A percentile compares a stretch with the other conserved stretches of the same genome.
phyloP scores from a whole-genome alignment of 352 stramenopile species.

The Phytophthora pseudosyringae region DNA sequence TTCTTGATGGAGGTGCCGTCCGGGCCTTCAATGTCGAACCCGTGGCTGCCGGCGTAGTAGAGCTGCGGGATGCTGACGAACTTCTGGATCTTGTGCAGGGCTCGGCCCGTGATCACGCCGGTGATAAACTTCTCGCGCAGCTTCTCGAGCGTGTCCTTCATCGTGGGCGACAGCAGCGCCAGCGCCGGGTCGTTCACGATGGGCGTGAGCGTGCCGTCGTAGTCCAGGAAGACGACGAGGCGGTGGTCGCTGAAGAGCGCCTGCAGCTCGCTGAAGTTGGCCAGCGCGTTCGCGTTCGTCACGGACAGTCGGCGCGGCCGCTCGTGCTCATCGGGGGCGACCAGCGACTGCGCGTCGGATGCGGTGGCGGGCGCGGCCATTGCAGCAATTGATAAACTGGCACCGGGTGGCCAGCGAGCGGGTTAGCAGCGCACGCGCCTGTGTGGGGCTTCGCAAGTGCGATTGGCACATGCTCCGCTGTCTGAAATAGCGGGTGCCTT shows the following conservation, averaged over 20 bases:
- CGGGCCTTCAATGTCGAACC: conserved; percentile 89
- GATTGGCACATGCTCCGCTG: conserved; percentile 28
- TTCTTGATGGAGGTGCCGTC: conserved; percentile 85
- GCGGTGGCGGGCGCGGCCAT: conserved; percentile 25
- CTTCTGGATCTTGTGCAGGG: conserved; percentile 88
- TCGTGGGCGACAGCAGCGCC: conserved; percentile 70
- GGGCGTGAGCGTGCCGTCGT: conserved; percentile 90
- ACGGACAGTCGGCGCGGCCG: conserved; percentile 59
- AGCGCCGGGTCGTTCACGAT: conserved; percentile 90
- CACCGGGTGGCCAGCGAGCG: neutral
- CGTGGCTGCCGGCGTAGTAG: conserved; percentile 91
- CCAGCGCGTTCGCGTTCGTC: conserved; percentile 74
- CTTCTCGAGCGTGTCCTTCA: conserved; percentile 76
- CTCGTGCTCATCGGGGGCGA: conserved; percentile 11
- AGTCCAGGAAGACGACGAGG: conserved; percentile 90
- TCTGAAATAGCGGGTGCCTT: conserved; percentile 27
- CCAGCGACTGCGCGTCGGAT: conserved; percentile 6
- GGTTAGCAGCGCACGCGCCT: conserved; percentile 2
- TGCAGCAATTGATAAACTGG: conserved; percentile 15
- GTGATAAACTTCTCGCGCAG: conserved; percentile 84
- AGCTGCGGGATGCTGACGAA: conserved; percentile 89
- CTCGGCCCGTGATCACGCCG: conserved; percentile 87
- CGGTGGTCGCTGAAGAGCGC: conserved; percentile 57
- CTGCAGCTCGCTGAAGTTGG: conserved; percentile 70
- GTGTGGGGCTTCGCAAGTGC: conserved; percentile 18